A percentile compares a stretch with the other conserved stretches of the same genome.
These are phyloP conservation scores for Isatis lusitanica DNA, from an alignment of 441 rosid species.

Conservation along the genomic window DNA sequence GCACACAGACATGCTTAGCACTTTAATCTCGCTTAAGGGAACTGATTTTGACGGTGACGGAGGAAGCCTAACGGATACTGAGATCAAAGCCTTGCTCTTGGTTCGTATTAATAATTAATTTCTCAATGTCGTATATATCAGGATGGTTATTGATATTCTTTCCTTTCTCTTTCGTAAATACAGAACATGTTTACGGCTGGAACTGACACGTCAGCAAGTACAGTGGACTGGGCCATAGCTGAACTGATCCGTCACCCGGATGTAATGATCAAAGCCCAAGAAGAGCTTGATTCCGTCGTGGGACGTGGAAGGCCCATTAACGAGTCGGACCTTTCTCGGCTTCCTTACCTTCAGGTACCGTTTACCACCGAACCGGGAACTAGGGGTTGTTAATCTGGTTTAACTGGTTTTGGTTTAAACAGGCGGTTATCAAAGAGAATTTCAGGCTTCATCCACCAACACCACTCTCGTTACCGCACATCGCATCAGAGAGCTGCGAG, in stretches of 20 bases:
- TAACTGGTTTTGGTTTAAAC: conserved; percentile 3
- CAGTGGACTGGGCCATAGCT: conserved; percentile 66
- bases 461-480: conserved; percentile 59
- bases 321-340: conserved; percentile 56
- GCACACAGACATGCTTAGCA: conserved; percentile 47
- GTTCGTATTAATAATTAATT: conserved; percentile 29
- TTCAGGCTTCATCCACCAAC: conserved; percentile 75
- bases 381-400: background rate
- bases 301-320: conserved; percentile 45
- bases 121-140: background rate
- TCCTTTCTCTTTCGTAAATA: background rate
- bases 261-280: conserved; percentile 45
- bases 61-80: conserved; percentile 60
- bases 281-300: conserved; percentile 53
- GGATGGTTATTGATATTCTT: background rate
- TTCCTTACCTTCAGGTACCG: conserved; percentile 54
- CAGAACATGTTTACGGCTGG: conserved; percentile 71
- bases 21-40: conserved; percentile 53
- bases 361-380: background rate
- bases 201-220: conserved; percentile 65
- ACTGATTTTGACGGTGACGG: conserved; percentile 60
- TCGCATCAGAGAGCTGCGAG: conserved; percentile 54
- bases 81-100: conserved; percentile 70
- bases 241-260: conserved; percentile 65
- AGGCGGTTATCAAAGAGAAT: conserved; percentile 57